Evolutionary conservation across 1,284 basidiomycete genomes (phyloP).

Genomic region (Papiliotrema terrestris): DNA sequence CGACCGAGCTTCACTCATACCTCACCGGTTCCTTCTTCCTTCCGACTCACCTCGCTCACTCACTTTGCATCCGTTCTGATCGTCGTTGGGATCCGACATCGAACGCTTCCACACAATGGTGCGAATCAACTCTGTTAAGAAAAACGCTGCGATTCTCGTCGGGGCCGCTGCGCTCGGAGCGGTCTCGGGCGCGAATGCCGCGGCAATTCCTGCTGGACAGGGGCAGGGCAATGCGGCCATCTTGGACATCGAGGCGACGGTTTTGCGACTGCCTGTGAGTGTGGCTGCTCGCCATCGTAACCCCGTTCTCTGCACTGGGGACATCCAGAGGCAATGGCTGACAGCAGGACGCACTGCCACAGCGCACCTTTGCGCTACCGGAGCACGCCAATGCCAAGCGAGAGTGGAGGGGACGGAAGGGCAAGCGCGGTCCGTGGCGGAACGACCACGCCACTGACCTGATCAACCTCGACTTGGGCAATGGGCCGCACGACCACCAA

Average conservation of each 20-base stretch:
- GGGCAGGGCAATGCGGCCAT: neutral
- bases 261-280: slow-evolving; percentile 3
- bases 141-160: slow-evolving; percentile 16
- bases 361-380: neutral
- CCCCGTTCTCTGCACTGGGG: no score
- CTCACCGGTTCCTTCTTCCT: neutral
- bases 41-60: no score
- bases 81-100: slow-evolving; percentile 1
- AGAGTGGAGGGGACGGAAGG: slow-evolving; percentile 15
- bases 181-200: slow-evolving; percentile 2
- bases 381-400: slow-evolving; percentile 1
- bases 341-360: neutral
- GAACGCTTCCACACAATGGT: slow-evolving; percentile 17
- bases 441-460: slow-evolving; percentile 5
- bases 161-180: slow-evolving; percentile 26
- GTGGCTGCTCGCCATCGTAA: no score
- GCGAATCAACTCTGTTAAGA: slow-evolving; percentile 13
- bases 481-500: slow-evolving; percentile 4
- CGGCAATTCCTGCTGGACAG: slow-evolving; percentile 14
- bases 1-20: no score
- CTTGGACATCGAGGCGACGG: neutral
- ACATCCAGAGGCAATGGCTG: neutral
- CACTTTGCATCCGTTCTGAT: neutral
- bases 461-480: slow-evolving; percentile 12
- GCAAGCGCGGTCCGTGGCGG: slow-evolving; percentile 14